Conservation (phyloP, 768 basidiomycete genomes). For the Hemileccinum impolitum region DNA sequence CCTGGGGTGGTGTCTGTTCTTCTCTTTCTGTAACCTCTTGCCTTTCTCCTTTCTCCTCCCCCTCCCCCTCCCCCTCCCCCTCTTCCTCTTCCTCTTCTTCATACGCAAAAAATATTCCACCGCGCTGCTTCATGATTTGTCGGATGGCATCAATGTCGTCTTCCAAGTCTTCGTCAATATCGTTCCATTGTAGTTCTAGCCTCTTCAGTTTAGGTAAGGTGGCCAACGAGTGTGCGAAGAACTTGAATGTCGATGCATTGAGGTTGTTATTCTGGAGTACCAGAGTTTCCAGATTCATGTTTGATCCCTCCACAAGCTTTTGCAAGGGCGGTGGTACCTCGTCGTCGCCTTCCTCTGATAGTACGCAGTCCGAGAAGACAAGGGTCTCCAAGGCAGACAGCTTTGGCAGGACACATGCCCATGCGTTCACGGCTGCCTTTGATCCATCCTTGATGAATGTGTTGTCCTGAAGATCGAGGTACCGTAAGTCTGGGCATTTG, state of each 20-base stretch:
- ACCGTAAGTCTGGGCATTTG: conserved; percentile 59
- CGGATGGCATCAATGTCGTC: conserved; percentile 48
- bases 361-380: conserved; percentile 89
- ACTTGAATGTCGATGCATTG: conserved; percentile 59
- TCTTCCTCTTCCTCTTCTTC: conserved; percentile 87
- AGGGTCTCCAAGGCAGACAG: conserved; percentile 76
- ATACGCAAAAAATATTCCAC: conserved; percentile 61
- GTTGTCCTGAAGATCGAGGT: conserved; percentile 92
- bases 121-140: conserved; percentile 55
- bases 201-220: conserved; percentile 57
- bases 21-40: conserved; percentile 25
- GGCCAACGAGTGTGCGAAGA: conserved; percentile 65
- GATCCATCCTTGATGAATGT: conserved; percentile 70
- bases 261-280: conserved; percentile 93
- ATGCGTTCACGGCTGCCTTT: conserved; percentile 51
- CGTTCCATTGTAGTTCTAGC: conserved; percentile 90
- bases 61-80: conserved; percentile 55
- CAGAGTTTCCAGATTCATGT: conserved; percentile 68
- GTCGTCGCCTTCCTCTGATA: conserved; percentile 70
- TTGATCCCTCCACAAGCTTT: conserved; percentile 64
- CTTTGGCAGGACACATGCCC: conserved; percentile 60
- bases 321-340: conserved; percentile 66
- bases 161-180: conserved; percentile 75
- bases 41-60: conserved; percentile 35
- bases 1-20: conserved; percentile 21